These are phyloP conservation scores for Fusarium lateritium DNA, from an alignment of 2,329 filamentous ascomycete species.

Conservation along the genomic window DNA sequence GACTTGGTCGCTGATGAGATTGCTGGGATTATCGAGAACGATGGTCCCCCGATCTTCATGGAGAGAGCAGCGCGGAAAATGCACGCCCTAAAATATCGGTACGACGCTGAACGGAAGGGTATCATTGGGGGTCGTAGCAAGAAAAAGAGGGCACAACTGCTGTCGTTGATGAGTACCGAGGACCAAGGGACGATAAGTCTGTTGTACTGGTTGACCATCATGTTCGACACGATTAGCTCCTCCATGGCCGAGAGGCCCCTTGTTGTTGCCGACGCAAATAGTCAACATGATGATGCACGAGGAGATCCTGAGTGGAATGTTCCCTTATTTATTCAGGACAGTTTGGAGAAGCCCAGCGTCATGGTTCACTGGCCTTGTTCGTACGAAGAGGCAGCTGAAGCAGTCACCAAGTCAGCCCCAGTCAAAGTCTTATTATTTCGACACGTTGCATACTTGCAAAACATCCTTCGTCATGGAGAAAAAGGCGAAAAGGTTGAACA, in stretches of 20 bases:
- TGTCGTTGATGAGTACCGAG: neutral
- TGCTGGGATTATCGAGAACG: slow-evolving; percentile 35
- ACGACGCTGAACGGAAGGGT: slow-evolving; percentile 39
- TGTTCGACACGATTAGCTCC: slow-evolving; percentile 71
- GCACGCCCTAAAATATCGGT: slow-evolving; percentile 42
- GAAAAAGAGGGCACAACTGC: neutral
- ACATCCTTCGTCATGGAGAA: slow-evolving; percentile 59
- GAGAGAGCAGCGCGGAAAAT: slow-evolving; percentile 46
- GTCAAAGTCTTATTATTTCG: slow-evolving; percentile 72
- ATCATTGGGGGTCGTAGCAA: slow-evolving; percentile 17
- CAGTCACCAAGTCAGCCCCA: slow-evolving; percentile 66
- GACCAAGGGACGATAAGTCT: slow-evolving; percentile 64
- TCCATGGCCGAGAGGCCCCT: slow-evolving; percentile 61
- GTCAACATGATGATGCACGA: slow-evolving; percentile 50
- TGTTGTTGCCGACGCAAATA: slow-evolving; percentile 56
- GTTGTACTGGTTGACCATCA: slow-evolving; percentile 71
- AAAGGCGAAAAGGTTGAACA: slow-evolving; percentile 60
- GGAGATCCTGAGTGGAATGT: slow-evolving; percentile 25
- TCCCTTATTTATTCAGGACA: slow-evolving; percentile 24
- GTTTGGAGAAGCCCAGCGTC: slow-evolving; percentile 16
- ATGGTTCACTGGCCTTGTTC: slow-evolving; percentile 66
- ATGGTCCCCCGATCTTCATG: slow-evolving; percentile 44
- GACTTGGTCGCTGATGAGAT: slow-evolving; percentile 23
- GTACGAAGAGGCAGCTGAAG: slow-evolving; percentile 62
- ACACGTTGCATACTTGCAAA: slow-evolving; percentile 68